Evolutionary conservation across 441 rosid genomes (phyloP), one percentile per base, ranked within the genome.

Genomic region (Eruca vesicaria): DNA sequence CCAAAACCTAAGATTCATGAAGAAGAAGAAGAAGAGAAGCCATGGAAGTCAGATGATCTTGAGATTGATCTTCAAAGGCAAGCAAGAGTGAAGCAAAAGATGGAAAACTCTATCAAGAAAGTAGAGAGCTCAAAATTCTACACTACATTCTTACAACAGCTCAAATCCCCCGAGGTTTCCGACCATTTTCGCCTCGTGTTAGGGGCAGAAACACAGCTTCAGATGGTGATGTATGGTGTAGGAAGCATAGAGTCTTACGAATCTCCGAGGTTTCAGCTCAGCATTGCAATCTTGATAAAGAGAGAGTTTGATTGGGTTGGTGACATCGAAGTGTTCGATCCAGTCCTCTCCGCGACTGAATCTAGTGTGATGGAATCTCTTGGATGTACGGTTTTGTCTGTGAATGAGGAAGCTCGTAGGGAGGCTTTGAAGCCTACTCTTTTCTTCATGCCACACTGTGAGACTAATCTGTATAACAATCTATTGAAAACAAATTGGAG

Each of bases 381-480:
- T 5, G 97, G 94, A 32, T 94, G 97, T 60, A 80, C 81, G 0
- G 90, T 90, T 67, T 76, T 90, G 16, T 83, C 86, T 1, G 52
- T 87, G 41, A 94, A 94, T 5, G 97, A 94, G 83, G 86, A 90
- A 48, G 98, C 88, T 53, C 87, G 89, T 14, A 85, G 94, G 9
- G 76, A 80, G 63, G 97, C 84, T 55, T 53, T 38, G 50, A 89
- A 83, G 74, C 81, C 81, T 55, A 87, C 89, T 0, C 83, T 92
- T 38, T 92, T 94, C 80, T 92, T 82, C 79, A 92, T 92, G 99
- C 97, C 94, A 7, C 96, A 92, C 59, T 94, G 98, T 41, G 94
- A 90, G 35, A 94, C 90, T 5, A 87, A 69, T 83, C 68, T 94
- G 12, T 94, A 89, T 23, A 66, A 76, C 80, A 88, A 90, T 81